Conservation (phyloP, 331 rosid genomes). For the Acacia pycnantha region DNA sequence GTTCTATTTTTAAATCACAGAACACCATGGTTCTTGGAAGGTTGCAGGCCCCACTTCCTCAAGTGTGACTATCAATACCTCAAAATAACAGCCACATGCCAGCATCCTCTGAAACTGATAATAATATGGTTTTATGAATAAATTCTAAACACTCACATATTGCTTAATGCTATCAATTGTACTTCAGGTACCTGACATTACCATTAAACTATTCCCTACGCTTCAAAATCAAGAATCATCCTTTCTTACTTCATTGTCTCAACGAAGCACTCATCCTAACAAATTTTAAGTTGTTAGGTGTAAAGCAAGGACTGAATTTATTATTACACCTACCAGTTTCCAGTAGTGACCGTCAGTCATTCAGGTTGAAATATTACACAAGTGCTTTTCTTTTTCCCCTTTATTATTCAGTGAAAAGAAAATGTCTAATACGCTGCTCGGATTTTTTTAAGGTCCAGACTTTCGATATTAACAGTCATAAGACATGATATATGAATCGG, state of each 20-base stretch:
- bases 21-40: neutral
- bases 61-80: neutral
- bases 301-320: neutral
- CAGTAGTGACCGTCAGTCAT: neutral
- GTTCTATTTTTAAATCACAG: neutral
- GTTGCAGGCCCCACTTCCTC: neutral
- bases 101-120: neutral
- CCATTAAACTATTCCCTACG: neutral
- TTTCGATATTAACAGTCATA: neutral
- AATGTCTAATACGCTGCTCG: neutral
- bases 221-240: neutral
- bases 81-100: neutral
- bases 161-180: constrained; percentile 11
- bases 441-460: neutral
- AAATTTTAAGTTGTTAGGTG: neutral
- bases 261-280: neutral
- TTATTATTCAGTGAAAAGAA: neutral
- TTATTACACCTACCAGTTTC: neutral
- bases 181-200: neutral
- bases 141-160: neutral
- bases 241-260: neutral
- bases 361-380: neutral
- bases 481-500: too few relatives aligned
- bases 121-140: neutral
- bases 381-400: neutral